Evolutionary conservation across 2,329 filamentous ascomycete species (phyloP), one percentile per base, ranked within the genome.

Genomic region (Fusarium mexicanum): DNA sequence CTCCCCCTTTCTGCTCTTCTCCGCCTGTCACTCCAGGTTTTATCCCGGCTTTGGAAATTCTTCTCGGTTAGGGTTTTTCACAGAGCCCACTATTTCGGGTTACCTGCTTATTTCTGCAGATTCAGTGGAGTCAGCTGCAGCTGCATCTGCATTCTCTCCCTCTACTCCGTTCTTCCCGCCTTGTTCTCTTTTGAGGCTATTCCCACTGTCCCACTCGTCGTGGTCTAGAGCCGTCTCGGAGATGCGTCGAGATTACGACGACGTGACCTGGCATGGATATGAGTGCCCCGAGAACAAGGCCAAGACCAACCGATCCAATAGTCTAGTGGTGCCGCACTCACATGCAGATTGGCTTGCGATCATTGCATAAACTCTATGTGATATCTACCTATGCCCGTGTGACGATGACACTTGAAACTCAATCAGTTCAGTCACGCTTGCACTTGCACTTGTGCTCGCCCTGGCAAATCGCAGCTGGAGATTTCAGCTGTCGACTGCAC

Each of bases 31-130:
- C 51, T 70, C 68, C 60, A 71, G 62, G 50, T 68, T 68, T 75
- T 64, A 57, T 65, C 62, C 63, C 50, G 41, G 48, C 43, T 55
- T 63, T 67, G 64, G 59, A 70, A 65, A 54, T 66, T 57, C 51
- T 67, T 53, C 67, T 77, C 64, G 48, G 57, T 61, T 69, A 61
- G 46, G 59, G 54, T 59, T 61, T 69, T 44, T 17, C 26, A 29
- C 57, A n/a, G 26, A 41, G 20, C 40, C 41, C 74, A 77, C 74
- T 66, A 68, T 66, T 55, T 59, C 61, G 71, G 57, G 53, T 71
- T 67, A 57, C 46, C 54, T 75, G 55, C 61, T 71, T 66, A 58
- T 64, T 62, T 60, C 44, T 61, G 47, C 50, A 62, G 61, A 33
- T 51, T 63, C 66, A 38, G 57, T 70, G 67, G 67, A 40, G 59